Conservation (phyloP, 495 filamentous ascomycete species). For the Tuber microsphaerosporum region DNA sequence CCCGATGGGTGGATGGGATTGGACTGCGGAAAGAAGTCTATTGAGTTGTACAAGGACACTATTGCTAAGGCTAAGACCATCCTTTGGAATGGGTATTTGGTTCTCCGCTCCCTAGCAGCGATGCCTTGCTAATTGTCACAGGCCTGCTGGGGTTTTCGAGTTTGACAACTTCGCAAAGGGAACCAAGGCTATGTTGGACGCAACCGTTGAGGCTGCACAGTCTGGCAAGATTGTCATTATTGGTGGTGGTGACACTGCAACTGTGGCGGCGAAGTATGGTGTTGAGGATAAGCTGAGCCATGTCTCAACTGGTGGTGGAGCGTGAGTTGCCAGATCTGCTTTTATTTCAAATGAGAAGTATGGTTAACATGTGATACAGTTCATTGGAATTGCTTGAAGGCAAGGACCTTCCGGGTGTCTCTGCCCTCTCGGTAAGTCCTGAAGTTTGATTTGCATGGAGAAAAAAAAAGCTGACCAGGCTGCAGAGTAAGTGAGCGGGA, state of each 20-base stretch:
- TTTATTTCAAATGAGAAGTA: slow-evolving; percentile 9
- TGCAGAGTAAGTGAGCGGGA: slow-evolving; percentile 35
- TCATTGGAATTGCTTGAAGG: slow-evolving; percentile 94
- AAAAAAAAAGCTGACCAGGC: slow-evolving; percentile 12
- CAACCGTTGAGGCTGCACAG: slow-evolving; percentile 69
- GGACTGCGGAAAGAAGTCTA: slow-evolving; percentile 81
- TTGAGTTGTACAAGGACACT: slow-evolving; percentile 74
- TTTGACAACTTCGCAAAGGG: slow-evolving; percentile 85
- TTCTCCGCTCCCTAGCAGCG: slow-evolving; percentile 7
- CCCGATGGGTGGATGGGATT: slow-evolving; percentile 97
- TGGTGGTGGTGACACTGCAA: slow-evolving; percentile 95
- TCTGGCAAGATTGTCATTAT: slow-evolving; percentile 91
- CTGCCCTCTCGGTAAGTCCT: slow-evolving; percentile 81
- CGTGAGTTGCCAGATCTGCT: slow-evolving; percentile 41
- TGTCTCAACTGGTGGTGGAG: slow-evolving; percentile 94
- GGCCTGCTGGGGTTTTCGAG: slow-evolving; percentile 93
- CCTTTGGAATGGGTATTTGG: slow-evolving; percentile 74
- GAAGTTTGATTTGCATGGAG: slow-evolving; percentile 14
- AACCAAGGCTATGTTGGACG: slow-evolving; percentile 83
- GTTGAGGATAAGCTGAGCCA: slow-evolving; percentile 95
- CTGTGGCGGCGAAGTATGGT: slow-evolving; percentile 92
- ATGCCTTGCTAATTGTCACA: slow-evolving; percentile 23
- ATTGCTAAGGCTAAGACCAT: slow-evolving; percentile 89
- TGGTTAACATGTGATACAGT: slow-evolving; percentile 22
- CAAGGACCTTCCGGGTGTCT: slow-evolving; percentile 91